Evolutionary conservation across 1,139 yeast genomes (phyloP).

Genomic region (Zygotorulaspora mrakii): DNA sequence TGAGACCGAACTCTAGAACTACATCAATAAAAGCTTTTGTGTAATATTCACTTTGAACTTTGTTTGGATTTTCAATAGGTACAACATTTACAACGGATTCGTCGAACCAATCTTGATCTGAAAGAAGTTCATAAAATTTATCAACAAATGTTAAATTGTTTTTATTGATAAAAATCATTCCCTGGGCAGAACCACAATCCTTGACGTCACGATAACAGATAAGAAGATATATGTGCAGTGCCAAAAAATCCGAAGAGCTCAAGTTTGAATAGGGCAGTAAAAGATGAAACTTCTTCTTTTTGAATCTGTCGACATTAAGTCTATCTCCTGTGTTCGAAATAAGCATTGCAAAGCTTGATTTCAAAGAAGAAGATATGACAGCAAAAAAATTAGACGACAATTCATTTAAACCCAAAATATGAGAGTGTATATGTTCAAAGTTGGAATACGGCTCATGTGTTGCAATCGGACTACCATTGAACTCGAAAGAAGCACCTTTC

Average conservation of each 20-base stretch:
- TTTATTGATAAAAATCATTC: constrained; percentile 25
- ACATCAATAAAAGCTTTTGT: constrained; percentile 20
- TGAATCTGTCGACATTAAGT: constrained; percentile 23
- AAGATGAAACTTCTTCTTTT: constrained; percentile 22
- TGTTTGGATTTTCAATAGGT: constrained; percentile 12
- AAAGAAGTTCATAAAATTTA: constrained; percentile 15
- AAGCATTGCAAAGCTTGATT: constrained; percentile 24
- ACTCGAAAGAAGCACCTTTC: constrained; percentile 29
- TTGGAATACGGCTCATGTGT: constrained; percentile 23
- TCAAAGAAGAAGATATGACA: constrained; percentile 20
- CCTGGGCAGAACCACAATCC: constrained; percentile 15
- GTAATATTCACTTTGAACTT: constrained; percentile 9
- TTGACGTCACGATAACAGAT: constrained; percentile 21
- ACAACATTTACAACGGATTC: constrained; percentile 16
- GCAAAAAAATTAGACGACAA: constrained; percentile 28
- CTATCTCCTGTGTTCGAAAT: constrained; percentile 29
- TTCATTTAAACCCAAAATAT: constrained; percentile 31
- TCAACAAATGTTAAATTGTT: constrained; percentile 21
- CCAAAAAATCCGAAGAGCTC: constrained; percentile 30
- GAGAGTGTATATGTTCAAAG: constrained; percentile 29
- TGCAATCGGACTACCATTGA: constrained; percentile 17
- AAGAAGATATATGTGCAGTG: constrained; percentile 25
- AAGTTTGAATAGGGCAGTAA: constrained; percentile 28
- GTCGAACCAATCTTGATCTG: constrained; percentile 24
- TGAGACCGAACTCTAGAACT: constrained; percentile 18